Evolutionary conservation across 192 early-diverging fungal species (phyloP).

Genomic region (Phlyctochytrium arcticum): DNA sequence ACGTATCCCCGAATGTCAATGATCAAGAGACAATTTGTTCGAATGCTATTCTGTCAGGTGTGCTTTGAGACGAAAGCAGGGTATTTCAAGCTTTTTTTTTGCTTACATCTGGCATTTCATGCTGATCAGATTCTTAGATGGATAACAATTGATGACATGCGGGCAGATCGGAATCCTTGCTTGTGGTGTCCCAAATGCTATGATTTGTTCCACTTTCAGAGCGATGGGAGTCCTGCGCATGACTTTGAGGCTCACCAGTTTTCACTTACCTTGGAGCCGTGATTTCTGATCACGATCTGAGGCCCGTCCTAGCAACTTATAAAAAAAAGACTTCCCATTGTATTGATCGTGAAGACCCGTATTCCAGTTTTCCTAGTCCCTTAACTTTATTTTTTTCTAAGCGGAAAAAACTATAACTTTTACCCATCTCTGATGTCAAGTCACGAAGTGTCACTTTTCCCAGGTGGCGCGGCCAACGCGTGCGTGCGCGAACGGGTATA

Average conservation of each 20-base stretch:
- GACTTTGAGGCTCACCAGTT: slow-evolving; percentile 5
- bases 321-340: too few species aligned
- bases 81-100: not conserved
- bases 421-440: too few species aligned
- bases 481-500: too few species aligned
- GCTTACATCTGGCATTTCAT: not conserved
- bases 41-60: not conserved
- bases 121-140: slow-evolving; percentile 37
- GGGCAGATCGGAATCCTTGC: slow-evolving; percentile 62
- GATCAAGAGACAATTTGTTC: not conserved
- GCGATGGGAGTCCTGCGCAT: slow-evolving; percentile 20
- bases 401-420: too few species aligned
- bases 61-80: slow-evolving; percentile 3
- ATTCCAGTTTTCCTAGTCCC: too few species aligned
- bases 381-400: too few species aligned
- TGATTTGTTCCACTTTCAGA: slow-evolving; percentile 63
- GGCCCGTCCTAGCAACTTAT: too few species aligned
- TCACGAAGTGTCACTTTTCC: too few species aligned
- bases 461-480: too few species aligned
- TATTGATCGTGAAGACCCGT: too few species aligned
- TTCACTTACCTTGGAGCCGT: not conserved
- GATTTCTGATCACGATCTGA: too few species aligned
- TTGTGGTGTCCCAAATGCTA: slow-evolving; percentile 73
- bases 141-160: slow-evolving; percentile 66
- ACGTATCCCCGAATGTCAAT: not conserved